phyloP scores from a whole-genome alignment of 805 yeast genomes.

The Saccharomycopsis fermentans region DNA sequence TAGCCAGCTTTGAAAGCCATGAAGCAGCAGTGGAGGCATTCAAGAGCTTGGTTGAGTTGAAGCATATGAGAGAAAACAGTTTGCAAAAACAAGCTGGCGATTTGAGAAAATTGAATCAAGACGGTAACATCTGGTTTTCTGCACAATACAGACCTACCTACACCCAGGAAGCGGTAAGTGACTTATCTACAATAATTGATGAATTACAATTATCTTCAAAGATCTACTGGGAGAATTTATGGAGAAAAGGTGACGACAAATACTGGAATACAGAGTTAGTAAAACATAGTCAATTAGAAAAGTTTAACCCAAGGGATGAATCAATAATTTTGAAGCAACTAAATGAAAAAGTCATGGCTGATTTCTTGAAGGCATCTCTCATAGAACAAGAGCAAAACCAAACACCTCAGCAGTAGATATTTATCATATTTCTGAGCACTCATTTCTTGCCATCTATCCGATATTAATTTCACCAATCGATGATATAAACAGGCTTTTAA shows the following conservation, averaged over 20 bases:
- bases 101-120: conserved; percentile 61
- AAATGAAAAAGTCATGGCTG: conserved; percentile 25
- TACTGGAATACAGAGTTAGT: conserved; percentile 58
- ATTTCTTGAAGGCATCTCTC: conserved; percentile 13
- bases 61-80: conserved; percentile 61
- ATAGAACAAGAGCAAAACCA: background rate
- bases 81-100: conserved; percentile 49
- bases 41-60: conserved; percentile 61
- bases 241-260: conserved; percentile 76
- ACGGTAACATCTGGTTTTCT: conserved; percentile 76
- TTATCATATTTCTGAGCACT: too few relatives aligned
- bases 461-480: too few relatives aligned
- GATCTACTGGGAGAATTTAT: conserved; percentile 73
- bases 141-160: conserved; percentile 86
- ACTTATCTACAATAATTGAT: conserved; percentile 59
- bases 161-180: conserved; percentile 87
- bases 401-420: background rate
- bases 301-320: conserved; percentile 56
- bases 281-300: conserved; percentile 49
- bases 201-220: conserved; percentile 40
- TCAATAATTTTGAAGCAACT: conserved; percentile 55
- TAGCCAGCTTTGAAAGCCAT: conserved; percentile 53
- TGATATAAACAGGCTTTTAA: too few relatives aligned
- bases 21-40: conserved; percentile 64
- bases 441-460: too few relatives aligned